Percentiles rank a stretch among this genome's conserved stretches.
phyloP scores from a whole-genome alignment of 2,329 filamentous ascomycete species.

The Aspergillus sp. region DNA sequence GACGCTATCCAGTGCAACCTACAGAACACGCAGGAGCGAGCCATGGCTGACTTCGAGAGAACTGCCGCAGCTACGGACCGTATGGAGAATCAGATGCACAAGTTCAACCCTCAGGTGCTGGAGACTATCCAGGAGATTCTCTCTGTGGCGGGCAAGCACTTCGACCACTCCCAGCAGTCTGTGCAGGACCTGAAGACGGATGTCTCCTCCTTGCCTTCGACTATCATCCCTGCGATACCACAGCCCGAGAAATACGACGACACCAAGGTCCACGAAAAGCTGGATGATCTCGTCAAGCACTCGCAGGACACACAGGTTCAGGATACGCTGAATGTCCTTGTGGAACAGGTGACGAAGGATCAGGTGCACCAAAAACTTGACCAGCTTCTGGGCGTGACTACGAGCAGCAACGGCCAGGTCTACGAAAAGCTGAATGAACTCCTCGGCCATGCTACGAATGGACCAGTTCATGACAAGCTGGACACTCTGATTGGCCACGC shows the following conservation, averaged over 20 bases:
- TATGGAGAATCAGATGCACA: conserved; percentile 68
- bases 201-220: conserved; percentile 40
- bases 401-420: conserved; percentile 33
- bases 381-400: conserved; percentile 30
- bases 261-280: conserved; percentile 50
- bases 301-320: conserved; percentile 47
- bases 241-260: conserved; percentile 56
- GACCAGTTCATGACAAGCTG: conserved; percentile 27
- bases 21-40: conserved; percentile 73
- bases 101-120: conserved; percentile 82
- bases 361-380: conserved; percentile 54
- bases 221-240: conserved; percentile 52
- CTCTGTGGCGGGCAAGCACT: conserved; percentile 73
- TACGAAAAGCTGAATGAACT: conserved; percentile 52
- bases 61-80: conserved; percentile 64
- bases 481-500: conserved; percentile 43
- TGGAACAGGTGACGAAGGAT: conserved; percentile 42
- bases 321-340: conserved; percentile 47
- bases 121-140: conserved; percentile 81
- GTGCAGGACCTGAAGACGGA: conserved; percentile 53
- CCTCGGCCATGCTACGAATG: conserved; percentile 27
- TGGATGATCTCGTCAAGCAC: conserved; percentile 40
- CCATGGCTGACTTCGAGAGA: conserved; percentile 70
- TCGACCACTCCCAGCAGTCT: conserved; percentile 71
- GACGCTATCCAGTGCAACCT: conserved; percentile 64